Base-by-base conservation (phyloP, 768 basidiomycete genomes). In the Rhizopogon vesiculosus region DNA sequence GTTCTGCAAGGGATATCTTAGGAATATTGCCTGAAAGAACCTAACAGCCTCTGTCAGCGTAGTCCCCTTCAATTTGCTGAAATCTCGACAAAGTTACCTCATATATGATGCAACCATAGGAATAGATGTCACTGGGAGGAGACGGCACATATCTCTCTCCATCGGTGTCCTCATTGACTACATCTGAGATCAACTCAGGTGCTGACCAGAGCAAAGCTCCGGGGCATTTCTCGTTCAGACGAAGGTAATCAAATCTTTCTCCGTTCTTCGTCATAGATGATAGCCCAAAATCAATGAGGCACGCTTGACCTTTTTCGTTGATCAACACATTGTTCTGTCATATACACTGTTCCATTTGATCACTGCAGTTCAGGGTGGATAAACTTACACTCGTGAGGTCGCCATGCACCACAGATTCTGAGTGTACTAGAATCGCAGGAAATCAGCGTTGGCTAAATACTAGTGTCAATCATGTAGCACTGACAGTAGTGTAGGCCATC, bases 321-420 rank as follows among this genome's bases (percentile, higher is more conserved):
- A 46, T 33, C 29, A 46, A 46, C 10, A 46, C 45, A 18, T 46
- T 46, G 1, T 18, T 12, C 45, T 46, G 29, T 18, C 29, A 4
- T 4, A 33, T 46, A 13, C 18, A 46, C 12, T 1, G 12, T 46
- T 33, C 13, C 5, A 46, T 46, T 18, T 31, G 10, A 29, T 3
- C 5, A 10, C n/a, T n/a, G 5, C 5, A 46, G 45, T 31, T n/a
- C n/a, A 45, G 2, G n/a, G 45, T 18, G 2, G 3, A 38, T 12
- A 12, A 31, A 31, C 45, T 18, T 31, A 33, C 45, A 12, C 45
- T 46, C n/a, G 45, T 46, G 18, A 46, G 45, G 29, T 46, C 45
- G 31, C 45, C 45, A 18, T 46, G 45, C n/a, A 46, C 29, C 45
- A 46, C 45, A 46, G 45, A 46, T 46, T 46, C 45, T 18, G 45